phyloP scores from a whole-genome alignment of 495 filamentous ascomycete genomes.

The Aspergillus haitiensis region DNA sequence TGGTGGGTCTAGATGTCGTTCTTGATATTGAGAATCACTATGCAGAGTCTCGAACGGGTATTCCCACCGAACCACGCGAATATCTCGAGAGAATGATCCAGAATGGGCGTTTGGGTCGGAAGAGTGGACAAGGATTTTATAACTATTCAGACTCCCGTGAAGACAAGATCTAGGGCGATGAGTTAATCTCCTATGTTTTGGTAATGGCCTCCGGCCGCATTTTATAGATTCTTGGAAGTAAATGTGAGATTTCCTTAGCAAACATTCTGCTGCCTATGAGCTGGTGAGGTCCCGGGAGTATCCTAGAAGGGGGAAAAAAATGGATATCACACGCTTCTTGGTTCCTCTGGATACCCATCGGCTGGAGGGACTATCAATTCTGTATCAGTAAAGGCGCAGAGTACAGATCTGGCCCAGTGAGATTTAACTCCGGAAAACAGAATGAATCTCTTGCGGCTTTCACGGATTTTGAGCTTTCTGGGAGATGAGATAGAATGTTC shows the following conservation, averaged over 20 bases:
- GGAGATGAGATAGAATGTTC: constrained; percentile 1
- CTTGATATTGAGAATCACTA: constrained; percentile 45
- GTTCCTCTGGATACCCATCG: background rate
- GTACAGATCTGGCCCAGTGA: background rate
- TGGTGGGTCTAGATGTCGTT: constrained; percentile 42
- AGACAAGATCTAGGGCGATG: background rate
- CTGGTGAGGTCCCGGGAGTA: too few species aligned
- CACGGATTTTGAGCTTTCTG: constrained; percentile 10
- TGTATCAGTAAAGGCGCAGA: background rate
- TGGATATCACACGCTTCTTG: too few species aligned
- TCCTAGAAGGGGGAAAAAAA: too few species aligned
- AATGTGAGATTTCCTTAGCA: too few species aligned
- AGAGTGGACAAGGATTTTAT: constrained; percentile 37
- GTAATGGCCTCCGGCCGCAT: too few species aligned
- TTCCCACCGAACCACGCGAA: constrained; percentile 28
- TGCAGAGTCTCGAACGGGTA: constrained; percentile 21
- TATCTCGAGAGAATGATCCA: constrained; percentile 30
- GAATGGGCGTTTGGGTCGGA: constrained; percentile 31
- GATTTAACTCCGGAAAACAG: background rate
- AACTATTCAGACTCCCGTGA: constrained; percentile 22
- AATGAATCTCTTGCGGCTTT: constrained; percentile 7
- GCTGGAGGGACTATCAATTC: background rate
- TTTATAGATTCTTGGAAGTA: too few species aligned
- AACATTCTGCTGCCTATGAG: too few species aligned
- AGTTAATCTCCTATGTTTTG: background rate